Percentiles rank a stretch among this genome's conserved stretches.
Conservation (phyloP, 2,329 filamentous ascomycete genomes). For the Alternaria burnsii region DNA sequence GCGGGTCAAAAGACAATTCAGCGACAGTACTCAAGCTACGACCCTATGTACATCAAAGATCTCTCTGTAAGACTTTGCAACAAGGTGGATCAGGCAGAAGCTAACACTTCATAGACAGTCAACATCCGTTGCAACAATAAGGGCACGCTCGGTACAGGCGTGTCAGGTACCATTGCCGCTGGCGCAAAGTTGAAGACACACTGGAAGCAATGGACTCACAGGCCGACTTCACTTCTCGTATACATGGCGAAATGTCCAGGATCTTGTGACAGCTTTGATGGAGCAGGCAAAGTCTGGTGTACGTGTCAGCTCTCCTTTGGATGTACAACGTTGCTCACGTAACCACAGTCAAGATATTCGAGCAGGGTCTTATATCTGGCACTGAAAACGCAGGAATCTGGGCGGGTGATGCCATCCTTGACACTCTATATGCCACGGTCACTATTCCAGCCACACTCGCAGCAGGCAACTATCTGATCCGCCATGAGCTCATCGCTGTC, state of each 20-base stretch:
- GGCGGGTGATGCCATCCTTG: slow-evolving; percentile 58
- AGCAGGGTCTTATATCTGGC: slow-evolving; percentile 60
- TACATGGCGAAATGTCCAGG: slow-evolving; percentile 61
- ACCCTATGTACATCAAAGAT: slow-evolving; percentile 39
- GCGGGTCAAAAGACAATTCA: slow-evolving; percentile 39
- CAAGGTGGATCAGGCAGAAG: not conserved
- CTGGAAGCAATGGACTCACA: slow-evolving; percentile 66
- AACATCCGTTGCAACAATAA: slow-evolving; percentile 47
- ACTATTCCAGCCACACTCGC: slow-evolving; percentile 59
- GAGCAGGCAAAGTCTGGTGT: slow-evolving; percentile 60
- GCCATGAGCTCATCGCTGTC: slow-evolving; percentile 65
- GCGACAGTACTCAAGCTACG: slow-evolving; percentile 39
- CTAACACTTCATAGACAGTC: slow-evolving; percentile 25
- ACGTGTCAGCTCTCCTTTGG: not conserved
- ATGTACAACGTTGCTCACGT: slow-evolving; percentile 28
- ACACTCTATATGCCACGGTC: slow-evolving; percentile 59
- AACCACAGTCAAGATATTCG: slow-evolving; percentile 62
- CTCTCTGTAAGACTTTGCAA: slow-evolving; percentile 29
- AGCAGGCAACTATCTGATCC: slow-evolving; percentile 65
- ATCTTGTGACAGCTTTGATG: slow-evolving; percentile 59
- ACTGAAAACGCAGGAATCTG: slow-evolving; percentile 58
- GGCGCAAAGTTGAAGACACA: slow-evolving; percentile 60
- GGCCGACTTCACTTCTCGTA: slow-evolving; percentile 64
- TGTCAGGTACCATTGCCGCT: slow-evolving; percentile 57
- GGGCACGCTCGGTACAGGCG: slow-evolving; percentile 38